These are phyloP conservation scores for Phytophthora brassicae DNA, from an alignment of 352 stramenopile species.

Conservation along the genomic window DNA sequence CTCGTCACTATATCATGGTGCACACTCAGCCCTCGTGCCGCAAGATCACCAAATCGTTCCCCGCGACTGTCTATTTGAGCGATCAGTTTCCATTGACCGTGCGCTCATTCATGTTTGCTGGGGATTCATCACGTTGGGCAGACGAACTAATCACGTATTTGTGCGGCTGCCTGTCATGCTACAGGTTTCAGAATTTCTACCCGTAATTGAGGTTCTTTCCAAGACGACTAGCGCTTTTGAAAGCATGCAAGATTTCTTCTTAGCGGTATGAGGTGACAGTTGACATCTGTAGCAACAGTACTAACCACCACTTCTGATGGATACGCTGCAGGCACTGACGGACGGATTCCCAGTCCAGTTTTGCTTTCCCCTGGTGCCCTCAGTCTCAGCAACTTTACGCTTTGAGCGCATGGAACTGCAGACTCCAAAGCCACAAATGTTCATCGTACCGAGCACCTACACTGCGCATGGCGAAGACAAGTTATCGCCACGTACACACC, in stretches of 20 bases:
- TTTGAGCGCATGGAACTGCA: conserved; percentile 52
- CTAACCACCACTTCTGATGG: conserved; percentile 3
- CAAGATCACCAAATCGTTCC: conserved; percentile 57
- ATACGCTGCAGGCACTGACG: conserved; percentile 31
- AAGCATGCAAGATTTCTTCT: conserved; percentile 62
- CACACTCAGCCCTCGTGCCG: conserved; percentile 46
- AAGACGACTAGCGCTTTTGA: conserved; percentile 70
- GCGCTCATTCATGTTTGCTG: conserved; percentile 4
- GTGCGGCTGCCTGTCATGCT: too few species aligned
- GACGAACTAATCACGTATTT: neutral
- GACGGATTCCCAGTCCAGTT: conserved; percentile 75
- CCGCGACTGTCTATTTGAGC: conserved; percentile 59
- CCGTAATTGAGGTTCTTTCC: conserved; percentile 66
- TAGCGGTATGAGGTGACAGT: conserved; percentile 34
- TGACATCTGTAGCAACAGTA: neutral
- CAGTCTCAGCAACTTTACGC: conserved; percentile 59
- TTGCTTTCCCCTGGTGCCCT: conserved; percentile 65
- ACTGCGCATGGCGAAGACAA: conserved; percentile 39
- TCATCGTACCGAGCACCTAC: conserved; percentile 42
- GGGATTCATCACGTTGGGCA: neutral
- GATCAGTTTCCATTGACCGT: conserved; percentile 63
- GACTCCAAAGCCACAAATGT: conserved; percentile 33
- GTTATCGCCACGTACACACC: conserved; percentile 56
- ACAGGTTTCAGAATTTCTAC: conserved; percentile 60
- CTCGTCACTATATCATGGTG: conserved; percentile 54